Evolutionary conservation across 2,329 filamentous ascomycete genomes (phyloP), one percentile per base, ranked within the genome.

Genomic region (Mycosphaerella arachidis): DNA sequence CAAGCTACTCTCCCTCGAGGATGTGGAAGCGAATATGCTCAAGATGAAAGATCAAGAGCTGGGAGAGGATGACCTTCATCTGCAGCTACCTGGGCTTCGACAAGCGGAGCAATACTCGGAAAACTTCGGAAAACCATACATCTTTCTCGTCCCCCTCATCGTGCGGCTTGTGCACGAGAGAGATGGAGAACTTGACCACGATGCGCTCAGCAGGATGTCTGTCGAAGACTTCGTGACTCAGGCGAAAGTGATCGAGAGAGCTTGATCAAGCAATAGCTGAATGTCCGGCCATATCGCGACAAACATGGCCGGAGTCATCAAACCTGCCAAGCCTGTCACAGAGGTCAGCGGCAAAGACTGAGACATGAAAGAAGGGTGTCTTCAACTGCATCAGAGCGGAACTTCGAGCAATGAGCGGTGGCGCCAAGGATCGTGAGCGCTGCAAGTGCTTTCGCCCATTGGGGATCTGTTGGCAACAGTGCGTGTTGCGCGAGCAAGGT

Each of bases 281-380:
- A 7, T 20, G n/a, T n/a, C 53, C 48, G 48, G 53, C 53, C 18
- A 31, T 37, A 31, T 27, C 46, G 18, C 51, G 46, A 12, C 24
- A 40, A 57, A 57, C 33, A 52, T 57, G 55, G 55, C 55, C 9
- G 55, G 55, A 8, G 18, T 53, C 37, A 53, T 53, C 20, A 53
- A 29, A n/a, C 20, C 48, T 27, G 50, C 48, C 33, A 53, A 46
- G 6, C 31, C 48, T 10, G 31, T 53, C 30, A 53, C 37, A 18
- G 27, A 53, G 8, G 46, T 53, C 7, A 53, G 29, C 10, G 56
- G 53, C 27, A 40, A 48, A 3, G 56, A 58, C 5, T 48, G 37
- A 37, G 40, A 58, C 6, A 24, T 31, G 30, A 40, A n/a, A 27
- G 7, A 33, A 18, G 9, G 56, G 56, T 27, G 35, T 48, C 10